phyloP scores from a whole-genome alignment of 1,139 yeast species.

The Diutina scorzettiae region DNA sequence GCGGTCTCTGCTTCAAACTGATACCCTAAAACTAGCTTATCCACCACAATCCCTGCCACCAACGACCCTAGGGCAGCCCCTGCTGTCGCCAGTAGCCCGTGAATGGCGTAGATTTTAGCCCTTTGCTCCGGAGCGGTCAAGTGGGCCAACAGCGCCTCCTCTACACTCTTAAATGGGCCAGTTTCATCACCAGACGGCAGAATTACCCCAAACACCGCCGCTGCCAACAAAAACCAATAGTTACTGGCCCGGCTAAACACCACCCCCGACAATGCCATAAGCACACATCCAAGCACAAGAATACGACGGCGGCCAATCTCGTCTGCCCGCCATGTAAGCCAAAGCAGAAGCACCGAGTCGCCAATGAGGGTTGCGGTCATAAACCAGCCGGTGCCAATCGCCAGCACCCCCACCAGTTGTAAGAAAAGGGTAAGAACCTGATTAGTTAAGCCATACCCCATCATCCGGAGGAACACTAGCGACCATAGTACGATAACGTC shows the following conservation, averaged over 20 bases:
- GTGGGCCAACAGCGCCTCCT: conserved; percentile 79
- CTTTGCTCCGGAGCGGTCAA: conserved; percentile 54
- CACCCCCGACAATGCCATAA: conserved; percentile 64
- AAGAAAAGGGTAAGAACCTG: conserved; percentile 68
- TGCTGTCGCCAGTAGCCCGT: conserved; percentile 52
- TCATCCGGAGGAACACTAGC: conserved; percentile 61
- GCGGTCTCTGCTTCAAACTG: conserved; percentile 20
- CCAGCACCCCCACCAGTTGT: conserved; percentile 41
- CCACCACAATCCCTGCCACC: conserved; percentile 47
- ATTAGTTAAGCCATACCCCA: conserved; percentile 73
- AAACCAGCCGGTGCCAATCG: conserved; percentile 57
- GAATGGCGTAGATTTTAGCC: conserved; percentile 66
- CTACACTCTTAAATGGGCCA: conserved; percentile 85
- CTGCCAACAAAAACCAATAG: conserved; percentile 44
- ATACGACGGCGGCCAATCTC: conserved; percentile 59
- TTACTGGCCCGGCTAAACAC: conserved; percentile 40
- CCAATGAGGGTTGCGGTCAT: conserved; percentile 79
- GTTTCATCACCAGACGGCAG: conserved; percentile 91
- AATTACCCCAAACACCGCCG: conserved; percentile 50
- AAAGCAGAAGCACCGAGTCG: conserved; percentile 61
- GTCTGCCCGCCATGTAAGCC: conserved; percentile 73
- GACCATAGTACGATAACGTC: conserved; percentile 9
- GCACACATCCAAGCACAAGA: conserved; percentile 48
- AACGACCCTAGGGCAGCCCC: conserved; percentile 75
- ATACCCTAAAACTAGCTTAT: conserved; percentile 22